These are phyloP conservation scores for Chlamydomonas incerta DNA, from an alignment of 139 green algal species.

Conservation along the genomic window DNA sequence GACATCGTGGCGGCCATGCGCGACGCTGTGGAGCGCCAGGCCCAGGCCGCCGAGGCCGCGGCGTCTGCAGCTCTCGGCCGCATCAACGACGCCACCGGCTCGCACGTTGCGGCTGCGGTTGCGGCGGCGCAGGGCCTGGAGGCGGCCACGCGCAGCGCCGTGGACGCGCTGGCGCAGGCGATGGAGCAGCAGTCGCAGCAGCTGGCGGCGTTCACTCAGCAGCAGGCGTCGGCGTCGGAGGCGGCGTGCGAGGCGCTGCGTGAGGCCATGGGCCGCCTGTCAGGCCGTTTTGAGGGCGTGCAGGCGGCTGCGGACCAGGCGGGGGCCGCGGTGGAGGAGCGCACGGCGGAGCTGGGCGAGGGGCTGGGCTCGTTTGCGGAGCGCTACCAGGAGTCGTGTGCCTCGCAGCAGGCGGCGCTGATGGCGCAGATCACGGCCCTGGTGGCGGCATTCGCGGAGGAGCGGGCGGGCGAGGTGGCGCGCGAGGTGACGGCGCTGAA, in stretches of 20 bases:
- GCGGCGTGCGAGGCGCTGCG: constrained; percentile 14
- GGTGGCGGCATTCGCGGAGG: constrained; percentile 47
- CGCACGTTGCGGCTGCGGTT: background rate
- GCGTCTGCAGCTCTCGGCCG: background rate
- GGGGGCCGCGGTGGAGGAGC: background rate
- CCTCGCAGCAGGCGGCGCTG: constrained; percentile 44
- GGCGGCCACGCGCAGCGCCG: constrained; percentile 4
- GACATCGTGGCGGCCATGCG: constrained; percentile 47
- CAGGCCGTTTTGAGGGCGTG: background rate
- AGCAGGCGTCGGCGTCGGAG: constrained; percentile 27
- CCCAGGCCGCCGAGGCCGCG: background rate
- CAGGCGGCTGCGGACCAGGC: background rate
- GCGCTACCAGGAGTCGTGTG: constrained; percentile 30
- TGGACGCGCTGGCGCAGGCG: constrained; percentile 41
- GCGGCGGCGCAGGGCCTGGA: constrained; percentile 7
- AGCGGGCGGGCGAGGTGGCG: constrained; percentile 31
- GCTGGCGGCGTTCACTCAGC: constrained; percentile 51
- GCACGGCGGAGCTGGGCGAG: background rate
- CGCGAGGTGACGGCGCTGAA: constrained; percentile 34
- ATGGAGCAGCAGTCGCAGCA: constrained; percentile 46
- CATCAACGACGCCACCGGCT: background rate
- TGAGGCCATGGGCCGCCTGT: background rate
- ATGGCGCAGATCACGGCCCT: constrained; percentile 47
- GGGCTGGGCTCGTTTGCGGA: constrained; percentile 17
- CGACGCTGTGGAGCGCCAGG: background rate